Evolutionary conservation across 1,284 basidiomycete species (phyloP), one percentile per base, ranked within the genome.

Genomic region (Fistulina hepatica): DNA sequence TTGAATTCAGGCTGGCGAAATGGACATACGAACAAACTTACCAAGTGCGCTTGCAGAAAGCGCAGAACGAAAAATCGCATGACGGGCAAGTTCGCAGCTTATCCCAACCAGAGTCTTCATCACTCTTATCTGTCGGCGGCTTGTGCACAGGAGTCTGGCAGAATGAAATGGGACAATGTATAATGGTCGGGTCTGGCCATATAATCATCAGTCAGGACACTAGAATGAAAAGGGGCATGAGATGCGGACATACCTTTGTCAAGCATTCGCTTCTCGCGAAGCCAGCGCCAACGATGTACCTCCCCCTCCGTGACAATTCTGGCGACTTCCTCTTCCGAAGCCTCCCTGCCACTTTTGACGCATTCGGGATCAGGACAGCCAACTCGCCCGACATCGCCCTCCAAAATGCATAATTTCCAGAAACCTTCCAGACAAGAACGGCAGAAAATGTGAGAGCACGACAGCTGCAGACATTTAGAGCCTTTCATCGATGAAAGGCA

Each of bases 381-480:
- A 1, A 89, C 82, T 19, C 66, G 63, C 15, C 61, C 65, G 4
- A 85, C 65, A 42, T 80, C 73, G 10, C 84, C 84, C 54, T 89
- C 84, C 35, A 59, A 60, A 39, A 89, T 80, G 50, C 75, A 78
- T 31, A 85, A 54, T 37, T 67, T 65, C 81, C 83, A 89, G 52
- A 79, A 86, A 45, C 81, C 76, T 37, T 65, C 63, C 25, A 89
- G 55, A 52, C 84, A 89, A 7, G 65, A 52, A 17, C 71, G 68
- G 53, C 84, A 89, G 53, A 85, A 86, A 12, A 83, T 67, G 54
- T 88, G 83, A 2, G 55, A 53, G 51, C 85, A 89, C 3, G 63
- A 52, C 17, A 89, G 62, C 40, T 70, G 63, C 9, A 85, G 50
- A 51, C 84, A 86, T 44, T 71, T 68, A 0, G 69, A 61, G 30